Conservation (phyloP, 2,329 filamentous ascomycete genomes). For the Ophiostoma pallidulum region DNA sequence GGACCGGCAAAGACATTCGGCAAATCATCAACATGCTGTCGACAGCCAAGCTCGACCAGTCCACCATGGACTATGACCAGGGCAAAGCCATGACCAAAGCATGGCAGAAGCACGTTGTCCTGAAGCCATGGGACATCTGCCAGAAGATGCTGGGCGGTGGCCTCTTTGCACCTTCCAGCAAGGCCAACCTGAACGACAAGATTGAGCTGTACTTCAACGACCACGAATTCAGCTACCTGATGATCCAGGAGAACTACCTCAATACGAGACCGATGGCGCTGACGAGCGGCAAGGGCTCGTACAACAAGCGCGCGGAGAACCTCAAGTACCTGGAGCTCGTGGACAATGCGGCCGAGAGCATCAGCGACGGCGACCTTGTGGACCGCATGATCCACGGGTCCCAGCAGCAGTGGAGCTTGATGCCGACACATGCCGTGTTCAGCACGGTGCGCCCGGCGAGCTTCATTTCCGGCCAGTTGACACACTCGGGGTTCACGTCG, state of each 20-base stretch:
- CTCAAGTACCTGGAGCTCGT: constrained; percentile 79
- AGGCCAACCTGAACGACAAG: constrained; percentile 88
- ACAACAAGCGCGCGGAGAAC: constrained; percentile 57
- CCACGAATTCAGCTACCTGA: constrained; percentile 92
- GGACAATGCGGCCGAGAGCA: constrained; percentile 85
- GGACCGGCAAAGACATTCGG: constrained; percentile 88
- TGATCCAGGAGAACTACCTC: constrained; percentile 98
- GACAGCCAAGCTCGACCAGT: constrained; percentile 80
- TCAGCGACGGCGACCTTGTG: constrained; percentile 92
- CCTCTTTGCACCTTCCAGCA: constrained; percentile 75
- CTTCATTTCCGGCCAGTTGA: constrained; percentile 71
- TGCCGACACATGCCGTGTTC: constrained; percentile 93
- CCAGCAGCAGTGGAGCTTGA: constrained; percentile 96
- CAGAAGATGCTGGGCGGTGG: constrained; percentile 83
- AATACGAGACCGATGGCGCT: constrained; percentile 65
- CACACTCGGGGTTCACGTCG: constrained; percentile 67
- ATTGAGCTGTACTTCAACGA: constrained; percentile 99
- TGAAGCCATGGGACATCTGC: constrained; percentile 98
- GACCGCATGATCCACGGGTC: constrained; percentile 98
- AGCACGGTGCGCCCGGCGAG: constrained; percentile 89
- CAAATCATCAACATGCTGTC: constrained; percentile 99
- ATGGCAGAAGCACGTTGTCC: constrained; percentile 94
- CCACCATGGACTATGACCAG: constrained; percentile 70
- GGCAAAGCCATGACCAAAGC: constrained; percentile 92
- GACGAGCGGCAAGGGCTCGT: constrained; percentile 43